phyloP scores from a whole-genome alignment of 2,329 filamentous ascomycete species.

The Diaporthe eres region DNA sequence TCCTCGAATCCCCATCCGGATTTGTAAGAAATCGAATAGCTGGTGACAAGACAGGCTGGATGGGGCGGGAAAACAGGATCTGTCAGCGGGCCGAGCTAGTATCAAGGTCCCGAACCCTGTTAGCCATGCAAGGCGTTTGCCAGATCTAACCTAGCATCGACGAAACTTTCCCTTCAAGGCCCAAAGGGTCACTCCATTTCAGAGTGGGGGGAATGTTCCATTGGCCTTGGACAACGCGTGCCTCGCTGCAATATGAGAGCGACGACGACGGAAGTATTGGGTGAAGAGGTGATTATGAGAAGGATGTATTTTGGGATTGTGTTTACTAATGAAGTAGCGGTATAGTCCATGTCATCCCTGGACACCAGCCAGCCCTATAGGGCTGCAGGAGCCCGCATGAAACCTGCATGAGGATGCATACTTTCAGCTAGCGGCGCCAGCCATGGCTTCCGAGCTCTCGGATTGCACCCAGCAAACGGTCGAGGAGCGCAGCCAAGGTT shows the following conservation, averaged over 20 bases:
- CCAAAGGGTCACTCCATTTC: not conserved
- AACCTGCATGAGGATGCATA: constrained; percentile 27
- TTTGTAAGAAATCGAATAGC: not conserved
- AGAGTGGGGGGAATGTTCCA: constrained; percentile 5
- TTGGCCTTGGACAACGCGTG: not conserved
- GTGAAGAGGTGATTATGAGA: constrained; percentile 31
- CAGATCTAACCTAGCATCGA: constrained; percentile 13
- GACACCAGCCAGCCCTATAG: constrained; percentile 33
- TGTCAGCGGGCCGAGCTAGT: constrained; percentile 1
- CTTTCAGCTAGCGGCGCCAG: constrained; percentile 19
- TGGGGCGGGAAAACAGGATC: not conserved
- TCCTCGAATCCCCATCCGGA: not conserved
- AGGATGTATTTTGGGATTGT: constrained; percentile 37
- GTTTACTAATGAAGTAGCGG: constrained; percentile 41
- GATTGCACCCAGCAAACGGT: constrained; percentile 24
- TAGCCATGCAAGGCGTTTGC: not conserved
- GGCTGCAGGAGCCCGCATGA: constrained; percentile 39
- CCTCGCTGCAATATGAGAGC: not conserved
- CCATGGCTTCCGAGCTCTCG: constrained; percentile 28
- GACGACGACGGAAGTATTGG: not conserved
- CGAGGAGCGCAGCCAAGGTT: constrained; percentile 26
- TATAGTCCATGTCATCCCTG: constrained; percentile 24
- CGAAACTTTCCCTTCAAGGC: constrained; percentile 2
- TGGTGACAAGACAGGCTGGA: not conserved
- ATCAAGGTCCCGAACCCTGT: not conserved